Base-by-base conservation (phyloP, 768 basidiomycete species). In the Tremella yokohamensis region DNA sequence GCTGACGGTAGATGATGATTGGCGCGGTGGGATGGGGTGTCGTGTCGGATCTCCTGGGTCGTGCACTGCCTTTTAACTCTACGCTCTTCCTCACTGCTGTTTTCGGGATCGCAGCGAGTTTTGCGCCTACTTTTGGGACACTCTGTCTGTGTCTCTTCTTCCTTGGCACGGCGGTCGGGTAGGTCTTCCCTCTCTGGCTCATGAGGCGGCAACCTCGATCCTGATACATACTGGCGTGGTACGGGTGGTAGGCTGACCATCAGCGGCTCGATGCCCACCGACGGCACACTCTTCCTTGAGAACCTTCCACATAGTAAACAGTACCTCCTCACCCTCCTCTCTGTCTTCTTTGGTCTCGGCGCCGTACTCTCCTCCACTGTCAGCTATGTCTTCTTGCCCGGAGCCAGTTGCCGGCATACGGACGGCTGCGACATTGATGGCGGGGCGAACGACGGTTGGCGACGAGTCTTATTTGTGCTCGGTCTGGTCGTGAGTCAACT, bases 1-100 rank as follows among this genome's bases (percentile, higher is more conserved):
- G 52, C 39, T 92, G 92, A 70, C 85, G 83, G 11, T 90, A 94
- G n/a, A 98, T 98, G 94, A 96, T 97, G 91, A 72, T 96, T 51
- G 90, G 93, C 1, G 88, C 89, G 1, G 78, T 92, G 8, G 88
- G 87, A 3, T 92, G 93, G 92, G 93, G 93, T 19, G 47, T 65
- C 84, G 85, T 87, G 62, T 93, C 92, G 9, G 94, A 98, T 76
- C 77, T 94, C 4, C 79, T 89, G 70, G 96, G 96, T 2, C 85
- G 94, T 39, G 88, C 84, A 55, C 79, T 87, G 1, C 92, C 93
- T 0, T 99, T 98, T 79, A 96, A 97, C 63, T 83, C 85, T 1
- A 98, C 96, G 0, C 82, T 99, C 1, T 87, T 89, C 75, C 85
- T 98, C 71, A 93, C 94, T 0, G 81, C 91, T 18, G 40, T 94